Percentiles rank a stretch among this genome's conserved stretches.
Conservation (phyloP, 768 basidiomycete genomes). For the Hemileccinum rubropunctum region DNA sequence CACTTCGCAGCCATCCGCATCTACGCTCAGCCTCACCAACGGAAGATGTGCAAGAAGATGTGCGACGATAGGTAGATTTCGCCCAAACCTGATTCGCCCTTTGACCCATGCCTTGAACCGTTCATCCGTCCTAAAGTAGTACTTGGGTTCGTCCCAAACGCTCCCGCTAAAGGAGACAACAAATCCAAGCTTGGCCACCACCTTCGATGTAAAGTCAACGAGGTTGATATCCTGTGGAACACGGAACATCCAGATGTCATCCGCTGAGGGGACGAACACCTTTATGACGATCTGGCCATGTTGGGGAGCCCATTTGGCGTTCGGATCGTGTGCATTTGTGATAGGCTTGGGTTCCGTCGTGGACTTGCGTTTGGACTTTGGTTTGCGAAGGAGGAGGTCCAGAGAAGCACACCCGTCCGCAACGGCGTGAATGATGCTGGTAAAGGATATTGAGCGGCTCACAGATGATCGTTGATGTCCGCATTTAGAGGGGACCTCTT, state of each 20-base stretch:
- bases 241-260: conserved; percentile 40
- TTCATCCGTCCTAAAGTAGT: conserved; percentile 31
- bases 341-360: neutral
- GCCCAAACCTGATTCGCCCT: conserved; percentile 30
- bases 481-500: neutral
- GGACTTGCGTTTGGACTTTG: conserved; percentile 4
- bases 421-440: conserved; percentile 12
- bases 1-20: conserved; percentile 18
- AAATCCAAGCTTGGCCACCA: conserved; percentile 37
- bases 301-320: conserved; percentile 30
- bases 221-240: conserved; percentile 33
- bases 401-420: conserved; percentile 14
- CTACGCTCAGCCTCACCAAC: conserved; percentile 17
- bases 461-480: conserved; percentile 13
- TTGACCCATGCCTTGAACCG: conserved; percentile 35
- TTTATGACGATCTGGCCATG: conserved; percentile 38
- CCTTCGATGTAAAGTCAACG: conserved; percentile 29
- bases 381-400: conserved; percentile 18
- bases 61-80: conserved; percentile 36
- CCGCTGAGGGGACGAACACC: conserved; percentile 37
- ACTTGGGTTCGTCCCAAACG: conserved; percentile 26
- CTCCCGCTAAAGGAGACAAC: conserved; percentile 33
- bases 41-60: conserved; percentile 20
- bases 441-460: conserved; percentile 15
- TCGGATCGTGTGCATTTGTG: neutral